Evolutionary conservation across 257 asterid genomes (phyloP).

Genomic region (Primulina tabacum): DNA sequence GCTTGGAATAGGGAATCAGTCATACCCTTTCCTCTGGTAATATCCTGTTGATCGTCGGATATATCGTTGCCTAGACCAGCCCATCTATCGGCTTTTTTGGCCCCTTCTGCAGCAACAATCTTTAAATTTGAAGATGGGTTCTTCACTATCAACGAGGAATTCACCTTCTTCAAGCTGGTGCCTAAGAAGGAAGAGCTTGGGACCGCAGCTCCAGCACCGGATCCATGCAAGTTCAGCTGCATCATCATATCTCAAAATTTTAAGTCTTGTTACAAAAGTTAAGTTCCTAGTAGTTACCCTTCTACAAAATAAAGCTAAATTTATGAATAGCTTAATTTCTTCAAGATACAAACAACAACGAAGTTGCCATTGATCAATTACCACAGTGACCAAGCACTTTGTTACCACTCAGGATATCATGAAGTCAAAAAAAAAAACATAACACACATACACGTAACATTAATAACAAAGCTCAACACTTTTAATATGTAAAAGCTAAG

Average conservation of each 20-base stretch:
- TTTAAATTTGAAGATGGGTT: conserved; percentile 36
- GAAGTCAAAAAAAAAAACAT: not conserved
- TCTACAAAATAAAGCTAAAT: not conserved
- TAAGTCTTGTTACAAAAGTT: not conserved
- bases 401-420: not conserved
- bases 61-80: conserved; percentile 52
- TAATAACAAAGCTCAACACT: no score
- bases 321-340: not conserved
- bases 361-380: not conserved
- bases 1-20: conserved; percentile 71
- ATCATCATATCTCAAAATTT: conserved; percentile 1
- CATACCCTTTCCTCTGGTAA: conserved; percentile 78
- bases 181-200: conserved; percentile 59
- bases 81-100: conserved; percentile 53
- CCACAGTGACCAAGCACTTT: no score
- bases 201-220: conserved; percentile 34
- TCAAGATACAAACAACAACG: not conserved
- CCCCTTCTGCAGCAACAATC: conserved; percentile 45
- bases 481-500: no score
- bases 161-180: conserved; percentile 43
- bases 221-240: conserved; percentile 59
- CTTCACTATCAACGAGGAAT: conserved; percentile 30
- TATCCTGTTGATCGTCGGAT: conserved; percentile 85
- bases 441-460: no score
- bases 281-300: not conserved